These are phyloP conservation scores for Agrocybe chaxingu DNA, from an alignment of 768 basidiomycete species.

Conservation along the genomic window DNA sequence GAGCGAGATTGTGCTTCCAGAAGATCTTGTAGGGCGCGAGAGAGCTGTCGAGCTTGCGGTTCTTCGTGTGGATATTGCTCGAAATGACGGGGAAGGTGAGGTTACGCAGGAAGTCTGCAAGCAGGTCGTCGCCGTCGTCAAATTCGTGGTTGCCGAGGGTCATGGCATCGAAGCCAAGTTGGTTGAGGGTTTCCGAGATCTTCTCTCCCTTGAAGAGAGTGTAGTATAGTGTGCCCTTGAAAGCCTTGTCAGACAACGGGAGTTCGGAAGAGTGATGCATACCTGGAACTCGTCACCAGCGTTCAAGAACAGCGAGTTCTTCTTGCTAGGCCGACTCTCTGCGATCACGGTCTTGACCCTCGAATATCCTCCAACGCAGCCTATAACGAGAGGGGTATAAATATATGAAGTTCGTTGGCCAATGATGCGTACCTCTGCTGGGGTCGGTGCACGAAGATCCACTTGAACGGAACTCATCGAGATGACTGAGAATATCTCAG, in stretches of 20 bases:
- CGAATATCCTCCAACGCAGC: slow-evolving; percentile 41
- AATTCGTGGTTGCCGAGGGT: slow-evolving; percentile 47
- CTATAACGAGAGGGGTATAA: slow-evolving; percentile 3
- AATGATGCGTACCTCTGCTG: slow-evolving; percentile 17
- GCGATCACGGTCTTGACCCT: slow-evolving; percentile 37
- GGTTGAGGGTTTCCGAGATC: slow-evolving; percentile 38
- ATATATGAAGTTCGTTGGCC: neutral
- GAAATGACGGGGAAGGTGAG: slow-evolving; percentile 43
- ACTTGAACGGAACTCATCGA: slow-evolving; percentile 34
- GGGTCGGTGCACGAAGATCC: slow-evolving; percentile 35
- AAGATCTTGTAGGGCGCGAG: slow-evolving; percentile 39
- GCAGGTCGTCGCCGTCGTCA: slow-evolving; percentile 37
- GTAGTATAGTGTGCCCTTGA: slow-evolving; percentile 42
- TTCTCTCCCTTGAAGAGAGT: slow-evolving; percentile 40
- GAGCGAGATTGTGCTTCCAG: slow-evolving; percentile 33
- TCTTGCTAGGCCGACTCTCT: slow-evolving; percentile 23
- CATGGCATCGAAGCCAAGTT: slow-evolving; percentile 41
- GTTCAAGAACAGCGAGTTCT: slow-evolving; percentile 39
- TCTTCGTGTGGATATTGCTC: slow-evolving; percentile 38
- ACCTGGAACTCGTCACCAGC: slow-evolving; percentile 48
- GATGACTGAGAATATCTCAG: slow-evolving; percentile 20
- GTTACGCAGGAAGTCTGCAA: slow-evolving; percentile 34
- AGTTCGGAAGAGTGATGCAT: neutral
- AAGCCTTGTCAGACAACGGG: neutral
- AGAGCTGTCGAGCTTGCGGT: slow-evolving; percentile 26